Conservation (phyloP, 2,329 filamentous ascomycete species). For the Lachnellula arida region DNA sequence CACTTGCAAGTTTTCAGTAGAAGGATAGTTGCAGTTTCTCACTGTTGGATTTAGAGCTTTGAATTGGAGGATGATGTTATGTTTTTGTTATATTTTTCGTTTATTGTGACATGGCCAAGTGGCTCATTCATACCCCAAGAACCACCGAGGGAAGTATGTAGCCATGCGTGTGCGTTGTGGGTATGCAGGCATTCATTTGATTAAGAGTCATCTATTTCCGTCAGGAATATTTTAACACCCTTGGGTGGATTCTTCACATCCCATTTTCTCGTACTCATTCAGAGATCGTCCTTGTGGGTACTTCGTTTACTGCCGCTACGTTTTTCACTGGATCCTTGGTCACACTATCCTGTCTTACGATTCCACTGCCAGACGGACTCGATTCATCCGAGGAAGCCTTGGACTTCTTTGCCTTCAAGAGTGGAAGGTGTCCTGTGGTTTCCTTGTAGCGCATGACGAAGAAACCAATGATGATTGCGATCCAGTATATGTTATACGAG, state of each 20-base stretch:
- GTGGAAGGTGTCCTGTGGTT: slow-evolving; percentile 44
- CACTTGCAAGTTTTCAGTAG: background rate
- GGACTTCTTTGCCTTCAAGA: slow-evolving; percentile 17
- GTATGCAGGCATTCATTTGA: background rate
- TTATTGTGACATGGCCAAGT: background rate
- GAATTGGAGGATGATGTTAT: no score
- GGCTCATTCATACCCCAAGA: no score
- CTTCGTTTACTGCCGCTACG: background rate
- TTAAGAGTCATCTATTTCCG: background rate
- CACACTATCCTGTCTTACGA: background rate
- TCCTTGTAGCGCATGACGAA: slow-evolving; percentile 63
- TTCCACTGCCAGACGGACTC: slow-evolving; percentile 1
- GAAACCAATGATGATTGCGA: slow-evolving; percentile 63
- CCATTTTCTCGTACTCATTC: slow-evolving; percentile 6
- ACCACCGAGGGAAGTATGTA: no score
- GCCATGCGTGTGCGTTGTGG: background rate
- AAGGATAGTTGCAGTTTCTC: background rate
- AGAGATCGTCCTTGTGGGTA: slow-evolving; percentile 8
- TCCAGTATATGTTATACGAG: slow-evolving; percentile 85
- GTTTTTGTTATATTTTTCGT: background rate
- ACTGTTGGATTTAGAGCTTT: no score
- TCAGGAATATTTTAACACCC: background rate
- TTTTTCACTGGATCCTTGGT: slow-evolving; percentile 8
- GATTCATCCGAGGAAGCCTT: background rate
- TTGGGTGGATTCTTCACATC: background rate